Percentiles rank a stretch among this genome's conserved stretches.
phyloP scores from a whole-genome alignment of 805 yeast genomes.

The Zygosaccharomyces lentus region DNA sequence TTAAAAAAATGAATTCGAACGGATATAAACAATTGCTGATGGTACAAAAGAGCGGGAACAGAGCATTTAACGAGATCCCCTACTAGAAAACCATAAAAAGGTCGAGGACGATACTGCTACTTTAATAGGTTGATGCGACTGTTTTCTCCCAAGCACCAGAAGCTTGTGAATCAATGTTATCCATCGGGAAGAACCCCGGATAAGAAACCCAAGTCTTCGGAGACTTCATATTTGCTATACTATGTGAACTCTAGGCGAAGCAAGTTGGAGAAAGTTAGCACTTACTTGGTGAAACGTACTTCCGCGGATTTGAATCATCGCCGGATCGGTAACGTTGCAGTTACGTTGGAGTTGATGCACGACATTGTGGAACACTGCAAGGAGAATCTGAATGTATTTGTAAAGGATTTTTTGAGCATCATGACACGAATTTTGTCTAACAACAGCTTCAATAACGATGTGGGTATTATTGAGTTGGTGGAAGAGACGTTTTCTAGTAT shows the following conservation, averaged over 20 bases:
- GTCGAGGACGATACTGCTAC: not conserved
- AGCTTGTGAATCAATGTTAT: conserved; percentile 84
- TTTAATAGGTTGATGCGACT: conserved; percentile 20
- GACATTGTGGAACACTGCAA: conserved; percentile 71
- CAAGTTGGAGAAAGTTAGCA: conserved; percentile 81
- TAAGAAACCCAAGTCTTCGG: conserved; percentile 89
- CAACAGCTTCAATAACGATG: conserved; percentile 47
- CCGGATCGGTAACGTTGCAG: conserved; percentile 75
- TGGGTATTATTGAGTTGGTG: conserved; percentile 52
- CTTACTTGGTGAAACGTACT: conserved; percentile 60
- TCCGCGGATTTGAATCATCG: conserved; percentile 54
- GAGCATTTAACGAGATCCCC: not conserved
- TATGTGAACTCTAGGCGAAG: conserved; percentile 88
- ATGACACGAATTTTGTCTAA: conserved; percentile 45
- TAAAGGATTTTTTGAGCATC: conserved; percentile 60
- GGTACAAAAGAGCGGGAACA: not conserved
- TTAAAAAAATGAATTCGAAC: not conserved
- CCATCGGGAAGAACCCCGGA: conserved; percentile 85
- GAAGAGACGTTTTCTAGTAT: conserved; percentile 46
- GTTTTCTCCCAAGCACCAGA: conserved; percentile 80
- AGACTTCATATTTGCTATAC: conserved; percentile 78
- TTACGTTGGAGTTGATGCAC: conserved; percentile 65
- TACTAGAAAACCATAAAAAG: not conserved
- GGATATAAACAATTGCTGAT: not conserved
- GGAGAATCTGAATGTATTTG: conserved; percentile 81